Base-by-base conservation (phyloP, 495 filamentous ascomycete species). In the Entonaema liquescens region DNA sequence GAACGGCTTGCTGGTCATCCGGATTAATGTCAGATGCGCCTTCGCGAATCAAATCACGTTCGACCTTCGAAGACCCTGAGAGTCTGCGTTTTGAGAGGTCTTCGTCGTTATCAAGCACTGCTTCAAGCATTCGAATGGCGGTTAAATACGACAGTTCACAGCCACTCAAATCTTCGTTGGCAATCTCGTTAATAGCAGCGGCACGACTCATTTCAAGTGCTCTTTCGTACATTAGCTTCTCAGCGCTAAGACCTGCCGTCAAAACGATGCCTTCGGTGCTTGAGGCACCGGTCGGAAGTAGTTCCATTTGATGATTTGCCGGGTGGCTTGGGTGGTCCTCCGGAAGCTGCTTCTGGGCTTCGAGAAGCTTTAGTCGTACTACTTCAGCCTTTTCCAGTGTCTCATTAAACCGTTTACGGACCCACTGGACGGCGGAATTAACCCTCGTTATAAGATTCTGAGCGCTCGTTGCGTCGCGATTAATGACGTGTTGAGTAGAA, bases 161-260 rank as follows among this genome's bases (percentile, higher is more conserved):
- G 19, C 93, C 95, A 1, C 81, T 79, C 1, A 99, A 84, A 82
- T 99, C 94, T 62, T 96, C 92, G 55, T 92, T 91, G 8, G 95
- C 92, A 58, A 98, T 90, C 80, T 99, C 95, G 72, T 94, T 97
- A 75, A 98, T 95, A 3, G 95, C 95, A 5, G 95, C 94, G 2
- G 92, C 87, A 38, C 93, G 89, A 71, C 93, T 97, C 95, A 99
- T 97, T 78, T 99, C 95, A 23, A 97, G 79, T 3, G 95, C 95
- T 13, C 95, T 92, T 69, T 99, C 96, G 72, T 97, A 99, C 96
- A 99, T 99, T 53, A 99, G 80, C 79, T 93, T 97, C 80, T 98
- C 95, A 0, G 95, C 95, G 21, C 94, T 97, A 42, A 98, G 88
- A 5, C 95, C 95, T 5, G 88, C 83, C 2, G 84, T 88, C 13